A percentile compares a stretch with the other conserved stretches of the same genome.
Evolutionary conservation across 73 alveolate genomes (phyloP).

Genomic region (Uronychia setigera): DNA sequence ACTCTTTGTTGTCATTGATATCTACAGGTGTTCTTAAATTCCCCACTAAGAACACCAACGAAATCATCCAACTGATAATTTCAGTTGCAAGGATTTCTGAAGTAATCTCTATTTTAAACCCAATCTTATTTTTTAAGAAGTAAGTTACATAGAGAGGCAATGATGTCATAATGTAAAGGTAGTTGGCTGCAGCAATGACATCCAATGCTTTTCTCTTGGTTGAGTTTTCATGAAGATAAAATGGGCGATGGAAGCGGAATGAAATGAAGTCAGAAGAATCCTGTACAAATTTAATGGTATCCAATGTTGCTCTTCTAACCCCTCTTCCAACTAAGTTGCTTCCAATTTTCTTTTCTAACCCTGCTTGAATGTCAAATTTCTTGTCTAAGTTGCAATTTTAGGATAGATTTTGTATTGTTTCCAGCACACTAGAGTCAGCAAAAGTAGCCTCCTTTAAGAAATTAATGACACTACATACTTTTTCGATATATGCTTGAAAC

Average conservation of each 20-base stretch:
- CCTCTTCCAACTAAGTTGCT: neutral
- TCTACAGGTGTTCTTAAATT: constrained; percentile 38
- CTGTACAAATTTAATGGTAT: neutral
- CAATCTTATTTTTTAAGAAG: constrained; percentile 1
- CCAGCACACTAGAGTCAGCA: no score
- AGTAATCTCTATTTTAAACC: constrained; percentile 10
- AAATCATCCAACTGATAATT: constrained; percentile 9
- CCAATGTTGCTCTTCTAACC: neutral
- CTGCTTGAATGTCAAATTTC: neutral
- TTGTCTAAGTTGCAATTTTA: neutral
- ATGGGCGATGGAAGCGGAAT: neutral
- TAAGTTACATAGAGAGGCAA: constrained; percentile 19
- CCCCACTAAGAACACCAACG: constrained; percentile 10
- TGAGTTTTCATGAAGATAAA: neutral
- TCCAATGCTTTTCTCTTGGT: constrained; percentile 18
- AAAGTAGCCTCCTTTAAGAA: no score
- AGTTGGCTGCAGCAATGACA: constrained; percentile 14
- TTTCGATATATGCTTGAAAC: no score
- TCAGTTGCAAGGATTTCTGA: constrained; percentile 16
- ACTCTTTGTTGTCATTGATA: constrained; percentile 16
- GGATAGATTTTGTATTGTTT: no score
- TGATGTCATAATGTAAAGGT: constrained; percentile 45
- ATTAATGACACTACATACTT: no score
- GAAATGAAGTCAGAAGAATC: neutral
- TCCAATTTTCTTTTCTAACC: neutral